Evolutionary conservation across 2,329 filamentous ascomycete genomes (phyloP).

Genomic region (Colletotrichum sp.): DNA sequence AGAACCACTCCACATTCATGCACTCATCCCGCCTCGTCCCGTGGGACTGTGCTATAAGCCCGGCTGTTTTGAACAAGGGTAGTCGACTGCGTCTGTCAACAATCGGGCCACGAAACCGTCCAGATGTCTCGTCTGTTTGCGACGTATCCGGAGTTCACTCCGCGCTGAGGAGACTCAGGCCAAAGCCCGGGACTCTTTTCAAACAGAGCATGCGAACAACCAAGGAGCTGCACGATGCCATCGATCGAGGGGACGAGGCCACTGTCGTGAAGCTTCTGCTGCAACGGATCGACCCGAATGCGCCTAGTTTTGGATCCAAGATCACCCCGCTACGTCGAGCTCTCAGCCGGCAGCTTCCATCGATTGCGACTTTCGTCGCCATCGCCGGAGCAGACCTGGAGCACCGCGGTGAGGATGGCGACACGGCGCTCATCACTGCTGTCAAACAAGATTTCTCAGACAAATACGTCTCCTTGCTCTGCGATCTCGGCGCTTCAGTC

Average conservation of each 20-base stretch:
- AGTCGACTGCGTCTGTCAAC: slow-evolving; percentile 14
- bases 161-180: slow-evolving; percentile 11
- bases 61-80: slow-evolving; percentile 18
- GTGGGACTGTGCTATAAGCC: slow-evolving; percentile 17
- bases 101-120: not conserved
- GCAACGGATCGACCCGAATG: slow-evolving; percentile 24
- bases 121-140: not conserved
- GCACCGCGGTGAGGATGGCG: slow-evolving; percentile 13
- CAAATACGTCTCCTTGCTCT: slow-evolving; percentile 25
- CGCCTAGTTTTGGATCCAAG: slow-evolving; percentile 13
- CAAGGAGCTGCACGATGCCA: slow-evolving; percentile 27
- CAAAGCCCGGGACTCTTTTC: slow-evolving; percentile 6
- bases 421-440: slow-evolving; percentile 25
- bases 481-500: slow-evolving; percentile 26
- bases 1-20: slow-evolving; percentile 19
- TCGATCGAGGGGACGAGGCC: slow-evolving; percentile 24
- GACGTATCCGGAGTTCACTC: slow-evolving; percentile 3
- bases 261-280: slow-evolving; percentile 25
- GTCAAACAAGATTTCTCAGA: slow-evolving; percentile 22
- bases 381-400: slow-evolving; percentile 27
- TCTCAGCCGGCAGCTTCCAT: slow-evolving; percentile 20
- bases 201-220: slow-evolving; percentile 16
- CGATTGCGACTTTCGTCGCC: slow-evolving; percentile 24
- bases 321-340: slow-evolving; percentile 25
- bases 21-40: slow-evolving; percentile 12